These are phyloP conservation scores for Agrocybe praecox DNA, from an alignment of 768 basidiomycete genomes.

Conservation along the genomic window DNA sequence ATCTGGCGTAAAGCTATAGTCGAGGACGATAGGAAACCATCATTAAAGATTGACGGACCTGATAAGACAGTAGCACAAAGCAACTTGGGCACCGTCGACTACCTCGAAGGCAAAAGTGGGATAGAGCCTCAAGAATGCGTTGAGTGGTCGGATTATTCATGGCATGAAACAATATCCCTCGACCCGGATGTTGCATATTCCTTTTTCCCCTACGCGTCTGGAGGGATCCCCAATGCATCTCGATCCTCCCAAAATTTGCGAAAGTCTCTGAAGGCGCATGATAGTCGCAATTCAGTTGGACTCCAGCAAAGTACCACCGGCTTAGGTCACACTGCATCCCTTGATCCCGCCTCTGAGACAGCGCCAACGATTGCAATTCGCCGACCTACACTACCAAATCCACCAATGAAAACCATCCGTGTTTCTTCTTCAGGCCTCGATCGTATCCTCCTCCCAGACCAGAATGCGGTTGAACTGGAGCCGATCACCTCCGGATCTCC, in stretches of 20 bases:
- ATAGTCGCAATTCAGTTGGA: slow-evolving; percentile 12
- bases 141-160: too few species aligned
- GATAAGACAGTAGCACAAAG: background rate
- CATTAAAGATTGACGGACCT: too few species aligned
- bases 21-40: background rate
- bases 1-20: background rate
- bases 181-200: slow-evolving; percentile 12
- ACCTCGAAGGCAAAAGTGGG: too few species aligned
- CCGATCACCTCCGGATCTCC: background rate
- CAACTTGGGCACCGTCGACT: background rate
- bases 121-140: too few species aligned
- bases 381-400: background rate
- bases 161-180: background rate
- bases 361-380: background rate
- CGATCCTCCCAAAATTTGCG: slow-evolving; percentile 23
- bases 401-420: too few species aligned
- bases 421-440: background rate
- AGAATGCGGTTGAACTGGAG: background rate
- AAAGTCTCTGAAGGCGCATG: slow-evolving; percentile 8
- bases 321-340: background rate
- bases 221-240: slow-evolving; percentile 18
- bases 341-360: background rate
- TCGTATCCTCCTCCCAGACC: background rate
- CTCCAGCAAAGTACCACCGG: background rate
- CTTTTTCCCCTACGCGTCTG: slow-evolving; percentile 20